phyloP scores from a whole-genome alignment of 2,329 filamentous ascomycete genomes.

The Arthrobotrys sphaeroides region DNA sequence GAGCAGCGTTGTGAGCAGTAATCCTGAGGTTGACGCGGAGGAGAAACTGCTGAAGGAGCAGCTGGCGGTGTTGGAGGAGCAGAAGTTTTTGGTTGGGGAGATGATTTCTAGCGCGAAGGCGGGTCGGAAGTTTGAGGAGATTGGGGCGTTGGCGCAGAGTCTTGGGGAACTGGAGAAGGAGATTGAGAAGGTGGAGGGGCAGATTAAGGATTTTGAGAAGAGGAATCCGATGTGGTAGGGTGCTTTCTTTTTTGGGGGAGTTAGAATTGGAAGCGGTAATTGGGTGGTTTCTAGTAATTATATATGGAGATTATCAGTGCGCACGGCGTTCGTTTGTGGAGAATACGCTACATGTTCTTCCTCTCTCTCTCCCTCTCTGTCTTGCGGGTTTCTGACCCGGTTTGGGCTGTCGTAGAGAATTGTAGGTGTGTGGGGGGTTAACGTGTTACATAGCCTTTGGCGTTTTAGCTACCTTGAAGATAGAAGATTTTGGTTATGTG shows the following conservation, averaged over 20 bases:
- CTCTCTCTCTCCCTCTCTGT: too few species aligned
- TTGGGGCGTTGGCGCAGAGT: conserved; percentile 79
- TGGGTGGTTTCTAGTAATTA: background rate
- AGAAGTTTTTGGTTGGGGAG: conserved; percentile 85
- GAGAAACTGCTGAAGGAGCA: conserved; percentile 83
- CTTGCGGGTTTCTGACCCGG: background rate
- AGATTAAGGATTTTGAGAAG: conserved; percentile 72
- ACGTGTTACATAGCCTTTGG: conserved; percentile 41
- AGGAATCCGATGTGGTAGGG: conserved; percentile 33
- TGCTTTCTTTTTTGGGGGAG: background rate
- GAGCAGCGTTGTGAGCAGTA: conserved; percentile 67
- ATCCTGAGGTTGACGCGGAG: conserved; percentile 77
- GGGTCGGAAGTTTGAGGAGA: conserved; percentile 84
- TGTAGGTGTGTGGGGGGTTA: too few species aligned
- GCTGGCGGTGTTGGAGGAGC: conserved; percentile 86
- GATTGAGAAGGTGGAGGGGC: conserved; percentile 74
- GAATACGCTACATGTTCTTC: too few species aligned
- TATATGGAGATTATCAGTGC: background rate
- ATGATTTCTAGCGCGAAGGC: conserved; percentile 83
- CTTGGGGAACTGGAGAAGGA: conserved; percentile 82
- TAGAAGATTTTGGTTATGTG: background rate
- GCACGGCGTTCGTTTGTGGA: conserved; percentile 8
- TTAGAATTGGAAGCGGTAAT: background rate
- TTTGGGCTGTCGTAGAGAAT: background rate
- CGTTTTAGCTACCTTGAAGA: conserved; percentile 40